Evolutionary conservation across 108 stramenopile genomes (phyloP), one percentile per base, ranked within the genome.

Genomic region (Chaetoceros muelleri): DNA sequence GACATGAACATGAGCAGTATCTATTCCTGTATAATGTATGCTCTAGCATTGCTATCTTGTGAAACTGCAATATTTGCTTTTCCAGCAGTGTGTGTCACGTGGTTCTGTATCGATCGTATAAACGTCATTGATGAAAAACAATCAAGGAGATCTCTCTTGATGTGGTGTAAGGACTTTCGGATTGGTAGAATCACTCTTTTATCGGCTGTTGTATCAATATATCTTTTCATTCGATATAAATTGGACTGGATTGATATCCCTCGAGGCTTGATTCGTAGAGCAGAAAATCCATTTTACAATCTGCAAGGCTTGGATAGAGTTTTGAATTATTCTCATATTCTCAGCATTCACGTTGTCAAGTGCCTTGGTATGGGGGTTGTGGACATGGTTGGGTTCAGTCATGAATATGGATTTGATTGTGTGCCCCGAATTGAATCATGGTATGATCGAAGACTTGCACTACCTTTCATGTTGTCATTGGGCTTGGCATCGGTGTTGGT

Each of bases 381-480:
- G 28, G 84, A 90, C 58, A 59, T 75, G 23, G 60, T 90, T 23
- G 89, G 89, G 0, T 82, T 78, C 21, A 81, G 79, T 28, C 89
- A 90, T 57, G 89, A 90, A 64, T 90, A 85, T 63, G 89, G 89
- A 27, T 82, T 64, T 53, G 77, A 84, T 55, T 90, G 89, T 56
- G 64, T 90, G n/a, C 69, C 63, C 2, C 70, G 72, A 20, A 60
- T 90, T 17, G 26, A 65, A 23, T 20, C 48, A 24, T 70, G 75
- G 62, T 51, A 61, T 23, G 89, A 90, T 71, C 19, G 27, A 29
- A 74, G 89, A 30, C 48, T 87, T 58, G 19, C 52, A 10, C 46
- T 70, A 2, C 75, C 81, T 3, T 25, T 66, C 18, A 45, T 70
- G 28, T 27, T 60, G 51, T 64, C 79, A n/a, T 58, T 52, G 45